Evolutionary conservation across 495 filamentous ascomycete genomes (phyloP), one percentile per base, ranked within the genome.

Genomic region (Hypoxylon subgilvum): DNA sequence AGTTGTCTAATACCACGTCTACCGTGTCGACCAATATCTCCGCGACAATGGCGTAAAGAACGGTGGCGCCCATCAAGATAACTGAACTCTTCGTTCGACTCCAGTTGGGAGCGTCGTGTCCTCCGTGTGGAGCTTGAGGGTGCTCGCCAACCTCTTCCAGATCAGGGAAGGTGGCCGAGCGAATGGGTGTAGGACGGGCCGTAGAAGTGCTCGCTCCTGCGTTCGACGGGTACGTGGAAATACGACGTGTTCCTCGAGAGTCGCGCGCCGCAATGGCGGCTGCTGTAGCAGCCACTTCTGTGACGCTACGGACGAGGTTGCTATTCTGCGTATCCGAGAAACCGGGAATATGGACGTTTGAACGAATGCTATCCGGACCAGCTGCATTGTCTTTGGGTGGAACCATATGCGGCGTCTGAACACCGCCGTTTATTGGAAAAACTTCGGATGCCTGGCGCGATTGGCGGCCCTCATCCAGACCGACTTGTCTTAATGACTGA

Each of bases 61-160:
- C 56, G 0, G 94, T 99, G 22, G 94, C 94, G 6, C 86, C 88
- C 57, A 96, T 84, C 13, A 99, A 79, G 49, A 99, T 92, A 57
- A 96, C 73, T 3, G 91, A 81, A 76, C 88, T 92, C 81, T 97
- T 96, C 30, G 82, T 82, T 60, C 90, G 87, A 56, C 93, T 90
- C 94, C 94, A 99, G 67, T 99, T 99, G 0, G 94, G 94, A 12
- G 94, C 94, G 73, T 99, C 94, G 67, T 99, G 95, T 23, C 95
- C 93, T 57, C 92, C 92, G 23, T 80, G 57, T 72, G 82, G 74
- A 65, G 77, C 73, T 74, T 82, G 79, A 59, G 79, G 60, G 7
- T 65, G 44, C 18, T 73, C 73, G 28, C 65, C 72, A 14, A 65
- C 52, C 25, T 76, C 72, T 9, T 80, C 79, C 21, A 60, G 44